Percentiles rank a stretch among this genome's conserved stretches.
These are phyloP conservation scores for Hebeloma cylindrosporum DNA, from an alignment of 768 basidiomycete genomes.

Conservation along the genomic window DNA sequence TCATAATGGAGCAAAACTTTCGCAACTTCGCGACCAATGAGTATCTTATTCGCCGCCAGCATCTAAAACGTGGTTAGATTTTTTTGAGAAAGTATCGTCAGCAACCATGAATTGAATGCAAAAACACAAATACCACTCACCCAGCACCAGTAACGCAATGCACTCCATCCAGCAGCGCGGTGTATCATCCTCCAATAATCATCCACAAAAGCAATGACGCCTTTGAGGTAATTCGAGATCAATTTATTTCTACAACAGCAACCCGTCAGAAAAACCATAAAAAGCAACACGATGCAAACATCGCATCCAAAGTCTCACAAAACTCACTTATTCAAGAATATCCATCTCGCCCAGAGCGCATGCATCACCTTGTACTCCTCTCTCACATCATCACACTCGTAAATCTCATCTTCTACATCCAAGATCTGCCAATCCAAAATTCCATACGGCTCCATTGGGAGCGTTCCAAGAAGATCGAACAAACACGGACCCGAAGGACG, in stretches of 20 bases:
- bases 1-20: conserved; percentile 57
- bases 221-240: conserved; percentile 53
- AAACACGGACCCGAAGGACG: conserved; percentile 65
- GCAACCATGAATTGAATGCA: background rate
- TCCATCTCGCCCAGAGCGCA: conserved; percentile 78
- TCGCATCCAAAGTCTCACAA: background rate
- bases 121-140: conserved; percentile 34
- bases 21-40: conserved; percentile 50
- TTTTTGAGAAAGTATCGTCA: background rate
- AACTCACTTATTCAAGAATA: conserved; percentile 33
- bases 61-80: conserved; percentile 36
- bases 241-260: conserved; percentile 46
- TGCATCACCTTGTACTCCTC: conserved; percentile 81
- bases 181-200: conserved; percentile 69
- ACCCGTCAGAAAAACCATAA: background rate
- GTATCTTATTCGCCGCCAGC: conserved; percentile 52
- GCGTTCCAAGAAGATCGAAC: conserved; percentile 60
- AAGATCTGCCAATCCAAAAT: conserved; percentile 67
- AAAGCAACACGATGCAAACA: background rate
- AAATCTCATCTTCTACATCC: conserved; percentile 76
- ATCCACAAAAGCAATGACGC: conserved; percentile 53
- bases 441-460: conserved; percentile 63
- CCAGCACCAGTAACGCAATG: conserved; percentile 59
- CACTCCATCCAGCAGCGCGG: conserved; percentile 65
- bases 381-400: conserved; percentile 64